Percentiles rank a stretch among this genome's conserved stretches.
phyloP scores from a whole-genome alignment of 352 stramenopile species.

The Plasmopara muralis region DNA sequence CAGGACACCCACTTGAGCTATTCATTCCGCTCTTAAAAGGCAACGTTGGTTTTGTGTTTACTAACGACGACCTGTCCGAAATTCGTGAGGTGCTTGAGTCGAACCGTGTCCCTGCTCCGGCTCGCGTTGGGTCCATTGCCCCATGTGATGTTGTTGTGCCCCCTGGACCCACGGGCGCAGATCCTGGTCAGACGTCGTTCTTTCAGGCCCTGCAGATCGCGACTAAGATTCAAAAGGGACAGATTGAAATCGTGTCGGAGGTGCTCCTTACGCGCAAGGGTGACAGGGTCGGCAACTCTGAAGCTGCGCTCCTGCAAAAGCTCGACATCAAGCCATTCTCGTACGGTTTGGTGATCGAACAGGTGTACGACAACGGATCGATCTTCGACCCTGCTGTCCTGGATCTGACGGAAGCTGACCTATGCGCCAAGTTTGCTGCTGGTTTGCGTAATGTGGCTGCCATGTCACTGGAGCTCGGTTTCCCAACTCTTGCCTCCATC shows the following conservation, averaged over 20 bases:
- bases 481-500: slow-evolving; percentile 96
- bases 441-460: slow-evolving; percentile 92
- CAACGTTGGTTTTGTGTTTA: slow-evolving; percentile 99
- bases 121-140: slow-evolving; percentile 93
- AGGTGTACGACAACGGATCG: slow-evolving; percentile 98
- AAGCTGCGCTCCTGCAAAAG: slow-evolving; percentile 98
- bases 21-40: slow-evolving; percentile 88
- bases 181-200: slow-evolving; percentile 99
- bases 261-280: slow-evolving; percentile 93
- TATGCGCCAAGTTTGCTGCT: slow-evolving; percentile 93
- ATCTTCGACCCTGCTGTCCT: slow-evolving; percentile 98
- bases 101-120: slow-evolving; percentile 93
- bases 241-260: slow-evolving; percentile 99
- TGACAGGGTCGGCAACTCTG: slow-evolving; percentile 97
- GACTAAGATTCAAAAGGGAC: slow-evolving; percentile 99
- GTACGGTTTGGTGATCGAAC: slow-evolving; percentile 96
- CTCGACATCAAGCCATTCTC: slow-evolving; percentile 99
- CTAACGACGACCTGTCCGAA: slow-evolving; percentile 94
- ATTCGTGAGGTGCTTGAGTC: slow-evolving; percentile 85
- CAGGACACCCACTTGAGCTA: slow-evolving; percentile 89
- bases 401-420: slow-evolving; percentile 97
- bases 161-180: slow-evolving; percentile 96
- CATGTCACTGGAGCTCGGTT: slow-evolving; percentile 93
- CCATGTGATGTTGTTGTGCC: slow-evolving; percentile 96
- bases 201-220: slow-evolving; percentile 99